Conservation (phyloP, 2,329 filamentous ascomycete species). For the Ophiocordyceps australis region DNA sequence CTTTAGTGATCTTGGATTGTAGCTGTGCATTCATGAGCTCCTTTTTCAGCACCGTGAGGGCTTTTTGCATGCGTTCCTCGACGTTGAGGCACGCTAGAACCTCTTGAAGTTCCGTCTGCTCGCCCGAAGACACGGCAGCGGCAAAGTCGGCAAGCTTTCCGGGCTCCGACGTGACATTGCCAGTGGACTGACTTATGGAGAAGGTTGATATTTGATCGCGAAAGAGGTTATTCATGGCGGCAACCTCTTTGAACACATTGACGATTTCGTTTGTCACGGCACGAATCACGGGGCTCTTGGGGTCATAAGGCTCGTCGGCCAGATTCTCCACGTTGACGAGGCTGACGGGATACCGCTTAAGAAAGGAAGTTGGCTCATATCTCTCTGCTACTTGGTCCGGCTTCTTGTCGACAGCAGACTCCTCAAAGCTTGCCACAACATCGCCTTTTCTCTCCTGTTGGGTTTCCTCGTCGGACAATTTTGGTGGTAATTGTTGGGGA, state of each 20-base stretch:
- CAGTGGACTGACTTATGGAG: slow-evolving; percentile 83
- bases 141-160: slow-evolving; percentile 94
- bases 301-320: slow-evolving; percentile 72
- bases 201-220: slow-evolving; percentile 95
- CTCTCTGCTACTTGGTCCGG: slow-evolving; percentile 29
- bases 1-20: slow-evolving; percentile 93
- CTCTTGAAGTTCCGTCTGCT: slow-evolving; percentile 81
- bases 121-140: slow-evolving; percentile 86
- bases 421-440: slow-evolving; percentile 93
- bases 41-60: slow-evolving; percentile 84
- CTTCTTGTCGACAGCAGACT: slow-evolving; percentile 47
- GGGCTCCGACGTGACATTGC: slow-evolving; percentile 88
- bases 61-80: slow-evolving; percentile 82
- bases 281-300: slow-evolving; percentile 74
- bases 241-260: slow-evolving; percentile 96
- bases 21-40: slow-evolving; percentile 96
- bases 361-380: slow-evolving; percentile 80
- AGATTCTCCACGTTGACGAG: slow-evolving; percentile 93
- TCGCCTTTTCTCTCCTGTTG: slow-evolving; percentile 64
- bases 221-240: slow-evolving; percentile 84
- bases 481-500: slow-evolving; percentile 32
- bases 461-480: slow-evolving; percentile 31
- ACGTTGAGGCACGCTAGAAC: slow-evolving; percentile 79
- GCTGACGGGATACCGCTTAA: slow-evolving; percentile 82
- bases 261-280: slow-evolving; percentile 95